Evolutionary conservation across 192 early-diverging fungal species (phyloP), one percentile per base, ranked within the genome.

Genomic region (Umbelopsis isabellina): DNA sequence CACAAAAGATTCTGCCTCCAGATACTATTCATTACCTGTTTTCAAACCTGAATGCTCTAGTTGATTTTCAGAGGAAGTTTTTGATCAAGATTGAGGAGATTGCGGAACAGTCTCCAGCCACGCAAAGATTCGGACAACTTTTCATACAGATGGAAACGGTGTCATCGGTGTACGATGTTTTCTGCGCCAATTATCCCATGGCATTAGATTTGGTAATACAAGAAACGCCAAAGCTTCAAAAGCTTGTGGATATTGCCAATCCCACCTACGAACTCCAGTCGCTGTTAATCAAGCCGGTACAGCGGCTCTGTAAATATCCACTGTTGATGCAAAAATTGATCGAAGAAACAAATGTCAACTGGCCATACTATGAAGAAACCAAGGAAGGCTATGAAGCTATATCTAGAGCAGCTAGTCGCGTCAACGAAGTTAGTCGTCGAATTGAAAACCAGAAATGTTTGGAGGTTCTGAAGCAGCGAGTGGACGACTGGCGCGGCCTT

Each of bases 241-340:
- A 83, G 66, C 75, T 88, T 67, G 80, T 75, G 37, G 84, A 87
- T 73, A 79, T 89, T 53, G 90, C 90, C 46, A 93, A 97, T 61
- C 96, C 95, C 20, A 87, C 86, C 69, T 91, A 94, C 58, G 91
- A 90, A 75, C 81, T 99, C 65, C 94, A 92, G 18, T 92, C 91
- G 11, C 91, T 93, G 79, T 82, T 99, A 51, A 99, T 99, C 84
- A 96, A 97, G 71, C 97, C 97, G 1, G 88, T 99, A 1, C 97
- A 99, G 82, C 89, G 97, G 52, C 91, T 98, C 69, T 97, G 95
- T 82, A 96, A 95, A 85, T 99, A 99, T 80, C 96, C 96, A 55
- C 82, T 99, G 66, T 89, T 99, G 27, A 78, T 93, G 67, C 85
- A 86, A 53, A 90, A 93, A 49, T 71, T 89, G 53, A 76, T 87